phyloP scores from a whole-genome alignment of 192 early-diverging fungal species.

The Backusella circina region DNA sequence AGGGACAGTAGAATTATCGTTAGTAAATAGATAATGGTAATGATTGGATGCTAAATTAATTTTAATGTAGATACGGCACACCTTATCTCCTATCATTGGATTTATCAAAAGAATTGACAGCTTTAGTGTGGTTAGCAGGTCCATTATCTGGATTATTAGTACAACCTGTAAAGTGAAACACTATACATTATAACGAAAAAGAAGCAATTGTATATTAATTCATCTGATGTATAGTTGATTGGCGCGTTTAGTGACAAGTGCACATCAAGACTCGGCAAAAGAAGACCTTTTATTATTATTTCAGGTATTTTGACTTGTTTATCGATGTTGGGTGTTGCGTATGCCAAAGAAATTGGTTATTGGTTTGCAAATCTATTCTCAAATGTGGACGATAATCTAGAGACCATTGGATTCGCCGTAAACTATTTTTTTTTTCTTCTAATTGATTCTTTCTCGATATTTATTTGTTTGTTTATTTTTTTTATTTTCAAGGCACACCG shows the following conservation, averaged over 20 bases:
- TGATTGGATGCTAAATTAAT: background rate
- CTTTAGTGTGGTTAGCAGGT: conserved; percentile 80
- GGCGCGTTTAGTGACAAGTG: conserved; percentile 81
- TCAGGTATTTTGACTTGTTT: conserved; percentile 60
- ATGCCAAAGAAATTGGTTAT: conserved; percentile 61
- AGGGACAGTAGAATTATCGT: conserved; percentile 73
- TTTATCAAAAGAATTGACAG: conserved; percentile 56
- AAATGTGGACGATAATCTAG: background rate
- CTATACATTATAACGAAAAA: background rate
- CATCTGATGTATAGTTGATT: conserved; percentile 43
- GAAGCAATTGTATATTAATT: background rate
- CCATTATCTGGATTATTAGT: conserved; percentile 51
- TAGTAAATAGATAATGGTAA: conserved; percentile 10
- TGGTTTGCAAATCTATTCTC: background rate
- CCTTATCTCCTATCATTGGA: conserved; percentile 65
- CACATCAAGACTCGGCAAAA: conserved; percentile 67
- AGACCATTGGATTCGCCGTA: background rate
- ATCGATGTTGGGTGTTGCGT: conserved; percentile 71
- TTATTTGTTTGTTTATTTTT: background rate
- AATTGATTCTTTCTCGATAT: background rate
- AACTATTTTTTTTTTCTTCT: background rate
- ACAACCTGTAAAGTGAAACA: conserved; percentile 20
- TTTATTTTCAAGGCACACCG: conserved; percentile 4
- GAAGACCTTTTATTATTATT: conserved; percentile 81
- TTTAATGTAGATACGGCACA: conserved; percentile 61